These are phyloP conservation scores for Trebouxiophyceae sp. DNA, from an alignment of 163 green algal genomes.

Conservation along the genomic window DNA sequence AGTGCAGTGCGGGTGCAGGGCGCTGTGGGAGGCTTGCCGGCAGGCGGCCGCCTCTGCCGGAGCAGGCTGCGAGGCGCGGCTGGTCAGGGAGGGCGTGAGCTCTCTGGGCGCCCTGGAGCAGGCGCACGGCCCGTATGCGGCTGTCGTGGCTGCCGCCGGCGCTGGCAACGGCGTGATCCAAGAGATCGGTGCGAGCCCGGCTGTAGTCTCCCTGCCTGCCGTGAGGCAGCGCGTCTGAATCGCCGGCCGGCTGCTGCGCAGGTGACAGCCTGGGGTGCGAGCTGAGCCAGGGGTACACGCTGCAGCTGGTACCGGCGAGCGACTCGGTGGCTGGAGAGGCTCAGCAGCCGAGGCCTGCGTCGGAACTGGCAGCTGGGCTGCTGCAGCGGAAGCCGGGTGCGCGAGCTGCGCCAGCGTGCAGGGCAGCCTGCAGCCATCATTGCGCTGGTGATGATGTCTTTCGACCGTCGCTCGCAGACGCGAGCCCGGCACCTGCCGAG, in stretches of 20 bases:
- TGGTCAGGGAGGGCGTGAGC: constrained; percentile 25
- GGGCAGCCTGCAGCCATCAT: no score
- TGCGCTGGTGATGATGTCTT: no score
- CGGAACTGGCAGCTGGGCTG: no score
- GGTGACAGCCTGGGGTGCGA: constrained; percentile 8
- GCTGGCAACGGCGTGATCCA: constrained; percentile 40
- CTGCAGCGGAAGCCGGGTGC: no score
- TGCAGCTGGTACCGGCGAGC: constrained; percentile 27
- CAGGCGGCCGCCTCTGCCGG: constrained; percentile 9
- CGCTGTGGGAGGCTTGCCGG: constrained; percentile 63
- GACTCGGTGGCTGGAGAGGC: not conserved
- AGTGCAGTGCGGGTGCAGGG: no score
- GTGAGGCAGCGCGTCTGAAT: no score
- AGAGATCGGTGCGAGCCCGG: constrained; percentile 24
- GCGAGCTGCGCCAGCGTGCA: no score
- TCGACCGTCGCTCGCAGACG: no score
- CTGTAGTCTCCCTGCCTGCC: no score
- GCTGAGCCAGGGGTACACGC: constrained; percentile 47
- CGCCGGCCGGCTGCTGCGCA: no score
- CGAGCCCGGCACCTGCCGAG: no score
- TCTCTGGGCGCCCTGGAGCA: constrained; percentile 18
- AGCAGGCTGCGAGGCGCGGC: constrained; percentile 14
- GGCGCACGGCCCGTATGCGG: constrained; percentile 22
- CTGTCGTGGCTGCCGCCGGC: constrained; percentile 48
- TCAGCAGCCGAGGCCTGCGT: not conserved